Evolutionary conservation across 2,329 filamentous ascomycete genomes (phyloP).

Genomic region (Davidsoniella eucalypti): DNA sequence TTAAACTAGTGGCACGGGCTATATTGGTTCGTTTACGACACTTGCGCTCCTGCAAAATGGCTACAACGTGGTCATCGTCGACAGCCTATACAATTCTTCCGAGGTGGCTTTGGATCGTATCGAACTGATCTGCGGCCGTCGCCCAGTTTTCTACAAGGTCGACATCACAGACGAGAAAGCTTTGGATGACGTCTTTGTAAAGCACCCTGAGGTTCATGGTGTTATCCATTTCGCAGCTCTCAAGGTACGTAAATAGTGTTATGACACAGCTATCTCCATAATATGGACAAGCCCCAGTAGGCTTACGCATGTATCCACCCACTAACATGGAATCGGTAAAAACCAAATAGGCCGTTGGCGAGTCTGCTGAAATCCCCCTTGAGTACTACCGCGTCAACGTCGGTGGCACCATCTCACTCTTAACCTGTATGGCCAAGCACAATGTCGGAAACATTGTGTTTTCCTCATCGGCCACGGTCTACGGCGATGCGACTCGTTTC

Average conservation of each 20-base stretch:
- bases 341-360: conserved; percentile 62
- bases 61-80: conserved; percentile 92
- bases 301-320: background rate
- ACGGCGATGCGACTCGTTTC: conserved; percentile 92
- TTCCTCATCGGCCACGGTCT: conserved; percentile 94
- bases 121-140: conserved; percentile 80
- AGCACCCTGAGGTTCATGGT: conserved; percentile 86
- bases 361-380: conserved; percentile 82
- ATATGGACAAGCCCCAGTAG: no score
- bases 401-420: conserved; percentile 72
- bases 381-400: conserved; percentile 99
- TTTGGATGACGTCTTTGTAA: conserved; percentile 73
- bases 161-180: conserved; percentile 77
- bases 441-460: conserved; percentile 96
- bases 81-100: conserved; percentile 95
- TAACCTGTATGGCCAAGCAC: conserved; percentile 74
- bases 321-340: background rate
- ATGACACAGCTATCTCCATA: no score
- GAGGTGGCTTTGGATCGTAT: conserved; percentile 85
- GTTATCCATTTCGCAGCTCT: conserved; percentile 98
- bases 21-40: conserved; percentile 95
- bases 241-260: conserved; percentile 43
- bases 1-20: conserved; percentile 68
- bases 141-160: conserved; percentile 66
- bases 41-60: conserved; percentile 82